Evolutionary conservation across 306 rosid genomes (phyloP).

Genomic region (Glycyrrhiza uralensis): DNA sequence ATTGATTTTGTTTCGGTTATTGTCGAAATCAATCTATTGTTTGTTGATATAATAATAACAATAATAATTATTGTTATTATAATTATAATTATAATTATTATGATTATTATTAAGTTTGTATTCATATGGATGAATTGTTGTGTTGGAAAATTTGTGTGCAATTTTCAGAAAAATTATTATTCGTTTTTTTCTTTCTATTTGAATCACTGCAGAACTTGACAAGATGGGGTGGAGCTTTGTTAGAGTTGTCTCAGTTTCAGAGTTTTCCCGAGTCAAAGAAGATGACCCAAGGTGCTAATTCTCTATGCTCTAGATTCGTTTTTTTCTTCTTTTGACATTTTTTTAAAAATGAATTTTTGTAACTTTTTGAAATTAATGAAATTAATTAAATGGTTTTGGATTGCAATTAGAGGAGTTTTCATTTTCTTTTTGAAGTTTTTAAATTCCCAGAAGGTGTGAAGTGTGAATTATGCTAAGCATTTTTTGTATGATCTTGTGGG

Average conservation of each 20-base stretch:
- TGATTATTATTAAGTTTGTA: too few species aligned
- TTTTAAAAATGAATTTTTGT: too few species aligned
- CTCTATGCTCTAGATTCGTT: neutral
- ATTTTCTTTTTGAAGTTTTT: neutral
- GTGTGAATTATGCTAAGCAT: neutral
- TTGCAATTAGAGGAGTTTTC: neutral
- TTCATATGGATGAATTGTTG: neutral
- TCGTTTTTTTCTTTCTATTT: neutral
- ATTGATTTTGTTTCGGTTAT: neutral
- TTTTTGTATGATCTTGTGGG: too few species aligned
- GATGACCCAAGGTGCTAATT: constrained; percentile 59
- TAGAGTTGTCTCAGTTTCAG: constrained; percentile 89
- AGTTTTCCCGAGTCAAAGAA: constrained; percentile 51
- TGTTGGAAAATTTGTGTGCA: neutral
- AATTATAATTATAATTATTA: too few species aligned
- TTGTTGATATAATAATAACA: too few species aligned
- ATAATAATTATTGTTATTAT: neutral
- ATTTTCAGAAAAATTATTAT: neutral
- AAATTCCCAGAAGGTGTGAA: neutral
- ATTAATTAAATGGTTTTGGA: too few species aligned
- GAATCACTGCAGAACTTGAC: constrained; percentile 65
- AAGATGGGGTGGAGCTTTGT: constrained; percentile 82
- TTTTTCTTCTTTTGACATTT: neutral
- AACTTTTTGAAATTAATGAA: too few species aligned
- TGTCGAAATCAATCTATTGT: neutral